Evolutionary conservation across 139 green algal species (phyloP).

Genomic region (Chlorella vulgaris): DNA sequence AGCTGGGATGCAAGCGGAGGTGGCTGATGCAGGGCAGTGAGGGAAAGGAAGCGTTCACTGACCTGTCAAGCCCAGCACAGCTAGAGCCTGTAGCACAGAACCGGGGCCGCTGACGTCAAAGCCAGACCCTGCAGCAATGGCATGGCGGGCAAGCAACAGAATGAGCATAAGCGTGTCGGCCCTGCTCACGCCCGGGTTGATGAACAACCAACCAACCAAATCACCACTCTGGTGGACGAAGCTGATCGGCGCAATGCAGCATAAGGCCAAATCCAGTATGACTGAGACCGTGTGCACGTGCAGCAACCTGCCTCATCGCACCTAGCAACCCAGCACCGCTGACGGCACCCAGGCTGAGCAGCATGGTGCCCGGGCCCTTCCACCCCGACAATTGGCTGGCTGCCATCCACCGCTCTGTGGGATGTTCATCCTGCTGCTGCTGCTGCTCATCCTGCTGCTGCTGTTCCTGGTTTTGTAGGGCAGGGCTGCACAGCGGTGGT

Average conservation of each 20-base stretch:
- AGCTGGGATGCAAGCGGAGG: too few relatives aligned
- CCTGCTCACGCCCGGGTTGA: not conserved
- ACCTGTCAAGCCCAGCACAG: constrained; percentile 79
- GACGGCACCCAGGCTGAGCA: constrained; percentile 29
- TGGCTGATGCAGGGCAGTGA: too few relatives aligned
- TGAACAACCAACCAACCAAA: too few relatives aligned
- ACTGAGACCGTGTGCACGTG: too few relatives aligned
- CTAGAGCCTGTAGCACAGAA: constrained; percentile 71
- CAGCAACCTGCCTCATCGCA: too few relatives aligned
- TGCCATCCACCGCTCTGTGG: constrained; percentile 12
- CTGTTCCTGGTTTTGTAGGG: not conserved
- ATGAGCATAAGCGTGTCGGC: too few relatives aligned
- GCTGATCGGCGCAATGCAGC: not conserved
- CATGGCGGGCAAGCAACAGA: not conserved
- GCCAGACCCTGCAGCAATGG: constrained; percentile 42
- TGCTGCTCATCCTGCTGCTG: constrained; percentile 12
- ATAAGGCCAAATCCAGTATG: too few relatives aligned
- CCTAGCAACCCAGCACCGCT: constrained; percentile 20
- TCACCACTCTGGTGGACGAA: too few relatives aligned
- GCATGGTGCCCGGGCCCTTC: not conserved
- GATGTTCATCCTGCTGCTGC: constrained; percentile 14
- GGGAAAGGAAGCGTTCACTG: too few relatives aligned
- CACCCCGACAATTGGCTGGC: constrained; percentile 16
- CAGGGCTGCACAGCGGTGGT: not conserved
- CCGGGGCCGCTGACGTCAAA: constrained; percentile 67